Evolutionary conservation across 1,139 yeast genomes (phyloP).

Genomic region (Saccharomyces hybrid): DNA sequence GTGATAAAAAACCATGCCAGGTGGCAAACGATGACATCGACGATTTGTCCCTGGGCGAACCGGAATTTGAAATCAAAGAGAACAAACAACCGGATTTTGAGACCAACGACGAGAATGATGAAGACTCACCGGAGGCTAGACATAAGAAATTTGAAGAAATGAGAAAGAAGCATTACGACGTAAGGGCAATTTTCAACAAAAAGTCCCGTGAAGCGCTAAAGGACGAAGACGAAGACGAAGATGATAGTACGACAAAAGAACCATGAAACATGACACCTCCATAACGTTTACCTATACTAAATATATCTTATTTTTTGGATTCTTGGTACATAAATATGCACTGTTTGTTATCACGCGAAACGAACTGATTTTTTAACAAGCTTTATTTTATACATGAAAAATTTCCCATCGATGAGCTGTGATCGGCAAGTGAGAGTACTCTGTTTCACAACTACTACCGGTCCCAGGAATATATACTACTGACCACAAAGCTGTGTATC

Average conservation of each 20-base stretch:
- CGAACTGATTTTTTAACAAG: not conserved
- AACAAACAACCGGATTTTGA: slow-evolving; percentile 24
- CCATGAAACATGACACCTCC: slow-evolving; percentile 2
- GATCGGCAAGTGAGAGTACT: not conserved
- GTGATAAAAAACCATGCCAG: slow-evolving; percentile 53
- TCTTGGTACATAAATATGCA: not conserved
- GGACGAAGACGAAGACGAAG: slow-evolving; percentile 15
- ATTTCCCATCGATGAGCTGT: not conserved
- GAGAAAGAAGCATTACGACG: slow-evolving; percentile 70
- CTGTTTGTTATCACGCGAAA: not conserved
- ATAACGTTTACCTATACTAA: slow-evolving; percentile 3
- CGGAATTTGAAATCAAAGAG: slow-evolving; percentile 32
- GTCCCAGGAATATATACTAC: not conserved
- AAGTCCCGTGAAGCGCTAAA: slow-evolving; percentile 26
- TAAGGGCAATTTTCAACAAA: slow-evolving; percentile 50
- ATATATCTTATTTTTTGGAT: not conserved
- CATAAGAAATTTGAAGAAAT: slow-evolving; percentile 65
- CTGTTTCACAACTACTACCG: not conserved
- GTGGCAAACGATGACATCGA: slow-evolving; percentile 51
- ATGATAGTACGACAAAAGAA: slow-evolving; percentile 1
- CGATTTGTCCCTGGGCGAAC: slow-evolving; percentile 49
- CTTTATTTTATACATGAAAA: not conserved
- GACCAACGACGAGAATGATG: slow-evolving; percentile 19
- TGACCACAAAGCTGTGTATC: not conserved
- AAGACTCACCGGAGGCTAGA: slow-evolving; percentile 47